Evolutionary conservation across 2,329 filamentous ascomycete genomes (phyloP), one percentile per base, ranked within the genome.

Genomic region (Fusarium dimerum): DNA sequence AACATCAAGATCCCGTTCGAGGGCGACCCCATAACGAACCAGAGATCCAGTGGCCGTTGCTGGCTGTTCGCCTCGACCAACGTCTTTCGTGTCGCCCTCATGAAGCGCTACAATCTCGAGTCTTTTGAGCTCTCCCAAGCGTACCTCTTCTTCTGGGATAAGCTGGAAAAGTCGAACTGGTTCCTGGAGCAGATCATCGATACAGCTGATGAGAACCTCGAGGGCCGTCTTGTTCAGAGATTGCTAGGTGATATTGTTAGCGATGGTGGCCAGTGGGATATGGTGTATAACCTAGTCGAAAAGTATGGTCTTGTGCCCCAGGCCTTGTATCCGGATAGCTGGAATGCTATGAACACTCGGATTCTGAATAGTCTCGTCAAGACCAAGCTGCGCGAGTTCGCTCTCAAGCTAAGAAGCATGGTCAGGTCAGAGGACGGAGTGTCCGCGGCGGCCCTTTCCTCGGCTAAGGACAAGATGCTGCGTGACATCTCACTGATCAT

Each of bases 1-100:
- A 95, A 92, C 67, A 74, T 92, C 69, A 85, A 85, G 69, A 92
- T 96, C 54, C 88, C 90, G 0, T 80, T 89, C 49, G 91, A 96
- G 70, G 92, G 91, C 45, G 81, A 79, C 0, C 92, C 92, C 0
- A 87, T 96, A 56, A 95, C 92, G 1, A 92, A 95, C 70, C 91
- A 96, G 74, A 81, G 87, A 34, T 83, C 83, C 8, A 92, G 88
- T 2, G 92, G 91, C 8, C 81, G 92, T 58, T 96, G 92, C 78
- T 96, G 92, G 92, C 83, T 96, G 57, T 96, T 96, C 63, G 92
- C 92, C 1, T 85, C 89, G 5, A 94, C 90, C n/a, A 96, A 96
- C 63, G 86, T 95, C 50, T 94, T 96, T 74, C 87, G 92, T 29
- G 82, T 96, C n/a, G 88, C 90, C 1, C 78, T 96, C 43, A 93